Percentiles rank a stretch among this genome's conserved stretches.
Conservation (phyloP, 306 rosid genomes). For the Cucurbita moschata region DNA sequence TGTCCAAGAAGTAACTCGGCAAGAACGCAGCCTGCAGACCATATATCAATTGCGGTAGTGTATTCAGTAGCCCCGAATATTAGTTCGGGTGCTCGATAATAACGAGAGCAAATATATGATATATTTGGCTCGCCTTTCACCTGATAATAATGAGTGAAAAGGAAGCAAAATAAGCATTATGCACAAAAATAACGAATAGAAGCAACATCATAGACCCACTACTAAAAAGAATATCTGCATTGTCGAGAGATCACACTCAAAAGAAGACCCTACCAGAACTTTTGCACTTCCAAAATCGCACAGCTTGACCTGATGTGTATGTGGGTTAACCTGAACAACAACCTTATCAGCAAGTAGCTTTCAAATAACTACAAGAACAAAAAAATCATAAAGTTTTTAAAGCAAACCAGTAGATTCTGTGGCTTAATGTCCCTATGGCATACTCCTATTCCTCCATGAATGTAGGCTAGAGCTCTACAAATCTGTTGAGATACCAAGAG, state of each 20-base stretch:
- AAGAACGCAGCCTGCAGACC: constrained; percentile 64
- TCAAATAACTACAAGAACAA: not conserved
- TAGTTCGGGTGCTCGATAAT: constrained; percentile 66
- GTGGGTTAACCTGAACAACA: constrained; percentile 49
- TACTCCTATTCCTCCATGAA: constrained; percentile 49
- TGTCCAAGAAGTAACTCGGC: constrained; percentile 60
- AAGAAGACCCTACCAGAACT: constrained; percentile 44
- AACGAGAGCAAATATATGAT: constrained; percentile 61
- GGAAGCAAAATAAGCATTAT: not conserved
- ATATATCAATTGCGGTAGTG: constrained; percentile 55
- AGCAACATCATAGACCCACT: not conserved
- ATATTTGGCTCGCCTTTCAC: constrained; percentile 66
- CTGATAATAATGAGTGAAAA: constrained; percentile 10
- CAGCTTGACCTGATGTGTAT: constrained; percentile 52
- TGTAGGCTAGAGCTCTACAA: constrained; percentile 57
- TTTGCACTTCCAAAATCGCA: constrained; percentile 76
- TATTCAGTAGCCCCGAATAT: constrained; percentile 66
- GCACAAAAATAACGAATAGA: not conserved
- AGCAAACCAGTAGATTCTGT: constrained; percentile 47
- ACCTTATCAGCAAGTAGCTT: not conserved
- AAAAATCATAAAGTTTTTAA: not conserved
- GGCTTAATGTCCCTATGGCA: constrained; percentile 65
- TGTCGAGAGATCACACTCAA: constrained; percentile 1
- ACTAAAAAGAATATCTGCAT: not conserved
- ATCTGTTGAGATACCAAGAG: constrained; percentile 26